Evolutionary conservation across 768 basidiomycete species (phyloP).

Genomic region (Aureoboletus auriporus): DNA sequence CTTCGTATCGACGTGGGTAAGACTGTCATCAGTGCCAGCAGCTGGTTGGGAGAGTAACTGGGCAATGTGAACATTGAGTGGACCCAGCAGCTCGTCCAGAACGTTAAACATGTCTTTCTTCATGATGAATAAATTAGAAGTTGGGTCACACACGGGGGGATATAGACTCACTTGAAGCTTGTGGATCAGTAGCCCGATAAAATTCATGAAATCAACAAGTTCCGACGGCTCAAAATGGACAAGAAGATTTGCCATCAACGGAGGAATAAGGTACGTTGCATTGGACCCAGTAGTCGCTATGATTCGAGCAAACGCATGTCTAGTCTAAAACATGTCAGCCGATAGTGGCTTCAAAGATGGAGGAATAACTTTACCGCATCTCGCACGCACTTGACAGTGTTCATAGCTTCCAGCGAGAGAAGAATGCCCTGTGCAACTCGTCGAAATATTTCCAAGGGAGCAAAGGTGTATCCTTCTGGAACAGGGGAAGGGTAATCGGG

Average conservation of each 20-base stretch:
- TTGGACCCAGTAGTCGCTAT: conserved; percentile 84
- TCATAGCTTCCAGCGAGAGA: conserved; percentile 85
- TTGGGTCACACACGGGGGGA: neutral
- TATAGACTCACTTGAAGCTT: conserved; percentile 68
- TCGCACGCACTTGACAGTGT: conserved; percentile 77
- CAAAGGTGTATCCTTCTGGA: conserved; percentile 62
- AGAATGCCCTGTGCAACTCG: conserved; percentile 85
- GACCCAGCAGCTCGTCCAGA: conserved; percentile 84
- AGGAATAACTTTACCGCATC: conserved; percentile 69
- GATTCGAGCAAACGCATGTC: conserved; percentile 91
- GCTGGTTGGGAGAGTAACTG: conserved; percentile 76
- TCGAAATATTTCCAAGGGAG: conserved; percentile 75
- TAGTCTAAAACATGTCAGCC: conserved; percentile 51
- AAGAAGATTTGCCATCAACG: conserved; percentile 87
- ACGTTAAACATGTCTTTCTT: conserved; percentile 86
- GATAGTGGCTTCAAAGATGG: neutral
- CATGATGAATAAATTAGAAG: neutral
- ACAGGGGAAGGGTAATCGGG: conserved; percentile 80
- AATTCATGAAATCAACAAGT: conserved; percentile 92
- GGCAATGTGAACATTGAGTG: conserved; percentile 80
- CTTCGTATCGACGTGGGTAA: conserved; percentile 76
- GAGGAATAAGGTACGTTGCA: conserved; percentile 83
- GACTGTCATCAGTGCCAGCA: conserved; percentile 81
- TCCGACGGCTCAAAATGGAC: conserved; percentile 90
- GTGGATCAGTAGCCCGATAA: conserved; percentile 87